These are phyloP conservation scores for Angophora floribunda DNA, from an alignment of 345 rosid species.

Conservation along the genomic window DNA sequence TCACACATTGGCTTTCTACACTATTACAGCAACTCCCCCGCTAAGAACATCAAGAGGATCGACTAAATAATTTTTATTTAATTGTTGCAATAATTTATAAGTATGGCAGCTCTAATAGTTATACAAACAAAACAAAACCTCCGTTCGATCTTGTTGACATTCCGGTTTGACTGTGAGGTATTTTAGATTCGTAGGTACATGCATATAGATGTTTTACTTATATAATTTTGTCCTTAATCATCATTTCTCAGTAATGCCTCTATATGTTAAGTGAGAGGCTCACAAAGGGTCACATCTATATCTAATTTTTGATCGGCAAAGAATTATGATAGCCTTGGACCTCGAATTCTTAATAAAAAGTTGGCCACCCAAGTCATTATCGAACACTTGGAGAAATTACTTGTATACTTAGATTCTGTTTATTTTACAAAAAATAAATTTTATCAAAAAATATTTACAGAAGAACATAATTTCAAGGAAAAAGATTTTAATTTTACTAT, in stretches of 20 bases:
- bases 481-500: background rate
- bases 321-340: background rate
- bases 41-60: background rate
- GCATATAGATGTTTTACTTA: background rate
- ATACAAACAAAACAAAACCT: background rate
- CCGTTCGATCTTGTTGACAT: background rate
- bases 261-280: background rate
- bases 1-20: background rate
- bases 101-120: background rate
- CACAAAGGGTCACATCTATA: background rate
- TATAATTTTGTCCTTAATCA: background rate
- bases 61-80: background rate
- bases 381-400: background rate
- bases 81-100: background rate
- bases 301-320: background rate
- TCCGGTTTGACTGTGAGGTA: background rate
- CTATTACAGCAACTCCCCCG: background rate
- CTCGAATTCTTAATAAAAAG: background rate
- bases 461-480: background rate
- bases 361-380: background rate
- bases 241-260: background rate
- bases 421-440: background rate
- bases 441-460: background rate
- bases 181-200: background rate
- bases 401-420: background rate